Evolutionary conservation across 1,284 basidiomycete species (phyloP), one percentile per base, ranked within the genome.

Genomic region (Moesziomyces sp.): DNA sequence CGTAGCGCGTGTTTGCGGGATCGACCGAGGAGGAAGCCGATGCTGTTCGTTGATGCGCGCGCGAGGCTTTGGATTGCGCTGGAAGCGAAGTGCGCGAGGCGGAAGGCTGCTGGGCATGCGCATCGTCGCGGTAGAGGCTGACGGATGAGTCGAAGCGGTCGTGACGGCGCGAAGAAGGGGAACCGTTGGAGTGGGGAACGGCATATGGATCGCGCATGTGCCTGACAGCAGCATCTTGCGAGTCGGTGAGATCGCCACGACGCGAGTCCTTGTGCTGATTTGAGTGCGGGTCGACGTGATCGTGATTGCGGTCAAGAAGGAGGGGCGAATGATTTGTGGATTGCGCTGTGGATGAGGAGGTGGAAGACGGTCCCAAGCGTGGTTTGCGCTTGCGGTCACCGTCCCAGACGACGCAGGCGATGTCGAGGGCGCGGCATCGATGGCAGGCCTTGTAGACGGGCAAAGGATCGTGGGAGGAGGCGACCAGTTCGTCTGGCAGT

Each of bases 381-480:
- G 65, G 65, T 30, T 61, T 67, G 53, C 64, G 60, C 45, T 72
- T 72, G 46, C 69, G 62, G 30, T 72, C 49, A 34, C 63, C 69
- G 46, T 72, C 69, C 63, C 67, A 74, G 19, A 76, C 74, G 45
- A 76, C 52, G 51, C 74, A 76, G 18, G 64, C 66, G 11, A 64
- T 40, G n/a, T 53, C 59, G 47, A 70, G 57, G n/a, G 58, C 54
- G 14, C 38, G 48, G 52, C 74, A 76, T 44, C 71, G 50, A 43
- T 68, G 60, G 34, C 74, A 74, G 7, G 62, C 63, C 28, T 67
- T 55, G 34, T 62, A 44, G n/a, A 46, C 34, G 23, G 57, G 59
- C n/a, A 77, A 18, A 0, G 72, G 63, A 38, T 51, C 52, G 42
- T 57, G 46, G 21, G 66, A 64, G 10, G 75, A 77, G 11, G 44